These are phyloP conservation scores for Colletotrichum caudatum DNA, from an alignment of 2,329 filamentous ascomycete species.

Conservation along the genomic window DNA sequence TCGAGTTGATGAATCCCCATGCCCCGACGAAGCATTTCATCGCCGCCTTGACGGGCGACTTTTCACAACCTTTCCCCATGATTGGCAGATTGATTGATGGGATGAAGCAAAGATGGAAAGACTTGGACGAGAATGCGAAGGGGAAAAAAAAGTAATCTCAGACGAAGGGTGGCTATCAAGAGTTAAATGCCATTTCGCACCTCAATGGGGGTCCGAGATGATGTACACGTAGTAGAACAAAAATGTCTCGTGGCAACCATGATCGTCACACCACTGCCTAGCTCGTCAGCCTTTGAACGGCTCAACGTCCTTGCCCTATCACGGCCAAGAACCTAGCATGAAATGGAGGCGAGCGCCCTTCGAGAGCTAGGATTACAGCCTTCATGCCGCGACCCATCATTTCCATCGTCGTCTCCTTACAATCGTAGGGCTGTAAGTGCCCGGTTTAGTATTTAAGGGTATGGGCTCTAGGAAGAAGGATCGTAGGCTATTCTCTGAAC, in stretches of 20 bases:
- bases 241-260: background rate
- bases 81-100: background rate
- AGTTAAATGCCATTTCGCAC: background rate
- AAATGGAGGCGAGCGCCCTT: background rate
- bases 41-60: no score
- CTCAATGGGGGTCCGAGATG: background rate
- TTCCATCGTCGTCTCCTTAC: background rate
- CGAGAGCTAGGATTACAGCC: background rate
- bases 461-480: background rate
- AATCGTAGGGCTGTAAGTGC: background rate
- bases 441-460: background rate
- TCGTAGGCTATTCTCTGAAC: background rate
- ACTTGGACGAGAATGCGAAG: background rate
- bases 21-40: slow-evolving; percentile 18
- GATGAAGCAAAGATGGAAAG: background rate
- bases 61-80: slow-evolving; percentile 1
- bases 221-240: background rate
- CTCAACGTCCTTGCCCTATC: background rate
- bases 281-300: background rate
- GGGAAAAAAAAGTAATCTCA: no score
- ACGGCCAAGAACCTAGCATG: background rate
- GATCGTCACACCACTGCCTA: background rate
- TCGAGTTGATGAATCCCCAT: slow-evolving; percentile 30
- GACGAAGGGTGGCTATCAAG: background rate
- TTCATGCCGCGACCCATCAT: background rate